A percentile compares a stretch with the other conserved stretches of the same genome.
phyloP scores from a whole-genome alignment of 768 basidiomycete genomes.

The Pleurotus citrinopileatus region DNA sequence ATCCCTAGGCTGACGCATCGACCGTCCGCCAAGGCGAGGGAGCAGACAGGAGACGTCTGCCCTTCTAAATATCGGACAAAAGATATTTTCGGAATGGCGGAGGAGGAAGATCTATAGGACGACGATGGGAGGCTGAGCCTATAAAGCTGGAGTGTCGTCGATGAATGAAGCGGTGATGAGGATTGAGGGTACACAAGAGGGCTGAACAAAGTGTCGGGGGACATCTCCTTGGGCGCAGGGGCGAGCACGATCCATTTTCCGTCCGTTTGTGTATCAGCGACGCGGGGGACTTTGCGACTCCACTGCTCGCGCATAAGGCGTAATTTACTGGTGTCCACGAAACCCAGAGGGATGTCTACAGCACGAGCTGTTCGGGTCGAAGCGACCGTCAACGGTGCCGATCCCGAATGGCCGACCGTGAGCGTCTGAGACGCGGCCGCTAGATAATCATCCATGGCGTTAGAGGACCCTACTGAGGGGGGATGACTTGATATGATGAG shows the following conservation, averaged over 20 bases:
- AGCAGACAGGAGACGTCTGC: constrained; percentile 60
- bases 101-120: constrained; percentile 41
- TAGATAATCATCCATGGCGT: not conserved
- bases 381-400: constrained; percentile 37
- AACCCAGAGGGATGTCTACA: constrained; percentile 68
- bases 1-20: constrained; percentile 73
- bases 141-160: constrained; percentile 69
- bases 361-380: constrained; percentile 65
- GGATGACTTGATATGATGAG: constrained; percentile 53
- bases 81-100: constrained; percentile 58
- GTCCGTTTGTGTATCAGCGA: constrained; percentile 78
- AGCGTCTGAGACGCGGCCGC: constrained; percentile 16
- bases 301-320: constrained; percentile 69
- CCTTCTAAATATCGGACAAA: constrained; percentile 75
- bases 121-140: constrained; percentile 60
- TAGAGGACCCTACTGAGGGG: constrained; percentile 15
- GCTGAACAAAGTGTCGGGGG: constrained; percentile 22
- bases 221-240: constrained; percentile 36
- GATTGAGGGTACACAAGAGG: constrained; percentile 14
- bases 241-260: constrained; percentile 85
- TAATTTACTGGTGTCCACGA: constrained; percentile 67
- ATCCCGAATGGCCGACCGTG: constrained; percentile 6
- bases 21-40: constrained; percentile 75
- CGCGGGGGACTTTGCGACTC: constrained; percentile 66
- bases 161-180: constrained; percentile 27